A percentile compares a stretch with the other conserved stretches of the same genome.
Evolutionary conservation across 2,329 filamentous ascomycete genomes (phyloP).

Genomic region (Phyllosticta citrichinensis): DNA sequence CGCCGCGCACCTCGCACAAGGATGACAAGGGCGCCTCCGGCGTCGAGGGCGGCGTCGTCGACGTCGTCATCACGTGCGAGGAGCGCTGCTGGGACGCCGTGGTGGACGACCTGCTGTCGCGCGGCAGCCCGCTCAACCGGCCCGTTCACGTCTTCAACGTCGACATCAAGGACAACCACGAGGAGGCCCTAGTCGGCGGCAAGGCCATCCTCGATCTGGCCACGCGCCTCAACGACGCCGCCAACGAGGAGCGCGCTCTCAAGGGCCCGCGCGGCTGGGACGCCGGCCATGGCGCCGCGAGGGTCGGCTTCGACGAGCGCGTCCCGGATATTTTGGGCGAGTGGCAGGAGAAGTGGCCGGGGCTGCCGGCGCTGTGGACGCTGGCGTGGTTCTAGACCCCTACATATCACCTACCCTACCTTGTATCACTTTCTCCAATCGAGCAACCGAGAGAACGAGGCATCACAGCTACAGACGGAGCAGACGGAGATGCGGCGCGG

Average conservation of each 20-base stretch:
- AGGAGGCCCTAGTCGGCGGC: constrained; percentile 85
- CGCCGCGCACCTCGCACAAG: constrained; percentile 62
- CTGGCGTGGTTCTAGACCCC: constrained; percentile 71
- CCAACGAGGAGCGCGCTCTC: constrained; percentile 62
- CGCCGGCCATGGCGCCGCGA: constrained; percentile 44
- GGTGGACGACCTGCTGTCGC: constrained; percentile 79
- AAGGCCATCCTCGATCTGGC: constrained; percentile 88
- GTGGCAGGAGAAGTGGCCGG: constrained; percentile 94
- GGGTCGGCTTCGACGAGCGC: constrained; percentile 77
- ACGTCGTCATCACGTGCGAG: constrained; percentile 94
- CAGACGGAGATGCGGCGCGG: too few species aligned
- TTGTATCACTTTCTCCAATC: too few species aligned
- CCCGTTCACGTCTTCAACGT: constrained; percentile 98
- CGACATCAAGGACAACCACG: constrained; percentile 96
- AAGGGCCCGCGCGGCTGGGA: constrained; percentile 59
- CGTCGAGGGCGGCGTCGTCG: constrained; percentile 80
- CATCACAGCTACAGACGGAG: too few species aligned
- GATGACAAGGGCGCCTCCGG: constrained; percentile 68
- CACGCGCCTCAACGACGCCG: constrained; percentile 70
- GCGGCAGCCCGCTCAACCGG: constrained; percentile 77
- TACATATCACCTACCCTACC: too few species aligned
- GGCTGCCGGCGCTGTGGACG: constrained; percentile 86
- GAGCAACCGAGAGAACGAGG: too few species aligned
- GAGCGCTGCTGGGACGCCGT: constrained; percentile 98
- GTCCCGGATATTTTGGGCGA: constrained; percentile 84